Evolutionary conservation across 2,329 filamentous ascomycete genomes (phyloP), one percentile per base, ranked within the genome.

Genomic region (Westerdykella aurantiaca): DNA sequence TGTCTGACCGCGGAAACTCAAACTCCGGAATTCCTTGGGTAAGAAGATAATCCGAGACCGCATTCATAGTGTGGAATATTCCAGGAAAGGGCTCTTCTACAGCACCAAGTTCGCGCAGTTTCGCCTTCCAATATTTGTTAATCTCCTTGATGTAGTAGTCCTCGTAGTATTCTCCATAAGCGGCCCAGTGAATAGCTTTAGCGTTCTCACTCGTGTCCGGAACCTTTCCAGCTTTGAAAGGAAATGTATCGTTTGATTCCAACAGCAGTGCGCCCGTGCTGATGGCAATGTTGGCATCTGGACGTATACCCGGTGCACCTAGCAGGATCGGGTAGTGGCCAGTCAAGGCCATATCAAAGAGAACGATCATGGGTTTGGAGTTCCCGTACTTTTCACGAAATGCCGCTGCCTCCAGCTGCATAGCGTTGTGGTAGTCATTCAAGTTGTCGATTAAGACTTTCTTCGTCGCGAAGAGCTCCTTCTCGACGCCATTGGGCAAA

Each of bases 271-370:
- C 51, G 7, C 40, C 35, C 1, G 69, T 52, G 37, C 70, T 66
- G 22, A 76, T 57, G 13, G 64, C 69, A 43, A 77, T 58, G 13
- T 61, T 61, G 59, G 69, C 22, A 60, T 60, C 14, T 43, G 59
- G 45, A 46, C 50, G 51, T 56, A 76, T 14, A 58, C 72, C 53
- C 50, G 58, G 12, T 57, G 72, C 44, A 0, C 73, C 71, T 3
- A 55, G 44, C 3, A 47, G 37, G 4, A 58, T 29, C 0, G 53
- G 46, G 0, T 66, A 47, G 10, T 61, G 48, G 0, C 70, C 72
- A 42, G 65, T 56, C 37, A 65, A 69, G 2, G 63, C 53, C 2
- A 60, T 56, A 50, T 78, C 75, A 29, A 61, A 61, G n/a, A 77
- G 41, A 11, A 74, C 55, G 16, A 78, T 48, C 22, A 77, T 60